phyloP scores from a whole-genome alignment of 805 yeast genomes.

The Candida coleopterorum region DNA sequence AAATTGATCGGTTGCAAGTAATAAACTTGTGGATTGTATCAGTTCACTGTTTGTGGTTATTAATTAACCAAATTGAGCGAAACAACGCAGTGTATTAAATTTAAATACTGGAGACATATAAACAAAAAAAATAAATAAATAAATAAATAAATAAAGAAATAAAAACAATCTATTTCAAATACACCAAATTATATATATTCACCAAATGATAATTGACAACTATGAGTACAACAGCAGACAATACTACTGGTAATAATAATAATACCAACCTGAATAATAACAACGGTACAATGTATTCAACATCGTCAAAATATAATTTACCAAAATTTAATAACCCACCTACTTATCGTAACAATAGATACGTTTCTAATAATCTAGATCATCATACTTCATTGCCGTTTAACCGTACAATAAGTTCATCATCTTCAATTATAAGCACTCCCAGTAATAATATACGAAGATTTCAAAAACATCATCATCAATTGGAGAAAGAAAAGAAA shows the following conservation, averaged over 20 bases:
- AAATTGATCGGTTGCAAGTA: too few species aligned
- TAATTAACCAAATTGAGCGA: too few species aligned
- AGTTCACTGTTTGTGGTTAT: too few species aligned
- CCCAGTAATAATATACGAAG: conserved; percentile 38
- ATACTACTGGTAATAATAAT: neutral
- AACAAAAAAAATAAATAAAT: too few species aligned
- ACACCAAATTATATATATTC: too few species aligned
- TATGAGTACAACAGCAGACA: conserved; percentile 3
- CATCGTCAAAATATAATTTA: conserved; percentile 6
- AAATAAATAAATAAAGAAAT: too few species aligned
- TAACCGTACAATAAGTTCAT: conserved; percentile 32
- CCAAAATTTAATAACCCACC: conserved; percentile 10
- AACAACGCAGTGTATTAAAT: too few species aligned
- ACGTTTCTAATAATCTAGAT: conserved; percentile 9
- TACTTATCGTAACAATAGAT: conserved; percentile 8
- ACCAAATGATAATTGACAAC: too few species aligned
- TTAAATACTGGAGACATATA: too few species aligned
- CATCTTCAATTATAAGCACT: conserved; percentile 37
- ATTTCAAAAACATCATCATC: conserved; percentile 20
- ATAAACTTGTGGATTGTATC: too few species aligned
- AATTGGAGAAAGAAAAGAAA: conserved; percentile 7
- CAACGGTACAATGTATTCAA: conserved; percentile 1
- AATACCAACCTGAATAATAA: conserved; percentile 3
- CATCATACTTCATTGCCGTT: conserved; percentile 1
- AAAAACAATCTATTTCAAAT: too few species aligned